phyloP scores from a whole-genome alignment of 129 eudicot species.

The Flaveria brownii region DNA sequence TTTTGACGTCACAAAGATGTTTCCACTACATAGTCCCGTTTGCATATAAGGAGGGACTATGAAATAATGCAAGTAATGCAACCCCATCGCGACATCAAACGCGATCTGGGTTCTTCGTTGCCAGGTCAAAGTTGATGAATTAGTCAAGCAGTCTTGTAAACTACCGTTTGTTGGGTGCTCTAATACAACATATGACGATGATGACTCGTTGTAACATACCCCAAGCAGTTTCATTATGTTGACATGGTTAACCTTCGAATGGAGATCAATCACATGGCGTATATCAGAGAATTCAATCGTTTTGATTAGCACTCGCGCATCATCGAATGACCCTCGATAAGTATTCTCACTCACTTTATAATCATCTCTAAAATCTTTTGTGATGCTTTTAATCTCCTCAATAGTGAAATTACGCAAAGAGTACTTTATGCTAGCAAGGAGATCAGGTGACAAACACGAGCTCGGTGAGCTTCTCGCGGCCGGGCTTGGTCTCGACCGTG shows the following conservation, averaged over 20 bases:
- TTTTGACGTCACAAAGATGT: slow-evolving; percentile 49
- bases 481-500: slow-evolving; percentile 46
- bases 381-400: slow-evolving; percentile 55
- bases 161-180: slow-evolving; percentile 54
- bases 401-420: slow-evolving; percentile 51
- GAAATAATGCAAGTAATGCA: slow-evolving; percentile 71
- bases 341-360: slow-evolving; percentile 34
- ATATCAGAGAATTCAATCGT: slow-evolving; percentile 54
- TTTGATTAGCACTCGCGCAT: slow-evolving; percentile 54
- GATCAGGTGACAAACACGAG: slow-evolving; percentile 84
- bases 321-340: slow-evolving; percentile 54
- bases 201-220: slow-evolving; percentile 59
- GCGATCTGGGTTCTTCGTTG: slow-evolving; percentile 67
- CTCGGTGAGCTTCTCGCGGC: slow-evolving; percentile 53
- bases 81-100: slow-evolving; percentile 67
- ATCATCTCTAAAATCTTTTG: slow-evolving; percentile 47
- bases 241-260: slow-evolving; percentile 69
- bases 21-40: slow-evolving; percentile 44
- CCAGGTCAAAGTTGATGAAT: slow-evolving; percentile 50
- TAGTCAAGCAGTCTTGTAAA: slow-evolving; percentile 52
- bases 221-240: slow-evolving; percentile 64
- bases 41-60: slow-evolving; percentile 56
- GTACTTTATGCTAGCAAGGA: slow-evolving; percentile 60
- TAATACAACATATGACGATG: slow-evolving; percentile 65
- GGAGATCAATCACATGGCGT: slow-evolving; percentile 61